A percentile compares a stretch with the other conserved stretches of the same genome.
Evolutionary conservation across 2,329 filamentous ascomycete species (phyloP).

Genomic region (Xylariaceae sp.): DNA sequence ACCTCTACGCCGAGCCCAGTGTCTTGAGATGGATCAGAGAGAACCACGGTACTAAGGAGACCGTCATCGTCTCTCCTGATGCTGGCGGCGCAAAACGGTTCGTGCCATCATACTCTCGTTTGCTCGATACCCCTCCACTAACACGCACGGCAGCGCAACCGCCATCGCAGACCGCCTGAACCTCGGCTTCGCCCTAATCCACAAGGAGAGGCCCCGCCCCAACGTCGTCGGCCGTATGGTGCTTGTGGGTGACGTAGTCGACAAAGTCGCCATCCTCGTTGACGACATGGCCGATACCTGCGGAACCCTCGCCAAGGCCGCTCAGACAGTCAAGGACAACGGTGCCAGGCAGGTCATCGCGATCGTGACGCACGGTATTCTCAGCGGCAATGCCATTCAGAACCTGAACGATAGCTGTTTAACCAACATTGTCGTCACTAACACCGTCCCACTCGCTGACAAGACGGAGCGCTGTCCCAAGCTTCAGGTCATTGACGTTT

Average conservation of each 20-base stretch:
- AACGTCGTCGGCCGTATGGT: slow-evolving; percentile 93
- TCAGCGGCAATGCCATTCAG: slow-evolving; percentile 65
- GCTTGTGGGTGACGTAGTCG: slow-evolving; percentile 88
- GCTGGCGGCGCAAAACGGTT: slow-evolving; percentile 89
- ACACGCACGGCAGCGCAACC: slow-evolving; percentile 58
- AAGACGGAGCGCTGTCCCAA: slow-evolving; percentile 67
- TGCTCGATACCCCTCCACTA: not conserved
- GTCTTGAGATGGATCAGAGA: slow-evolving; percentile 88
- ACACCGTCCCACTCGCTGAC: slow-evolving; percentile 72
- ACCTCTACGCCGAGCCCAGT: slow-evolving; percentile 91
- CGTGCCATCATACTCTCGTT: not conserved
- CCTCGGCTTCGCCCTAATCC: slow-evolving; percentile 87
- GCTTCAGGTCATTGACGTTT: slow-evolving; percentile 75
- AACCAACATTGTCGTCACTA: slow-evolving; percentile 70
- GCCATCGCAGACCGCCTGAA: slow-evolving; percentile 90
- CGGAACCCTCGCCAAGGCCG: slow-evolving; percentile 76
- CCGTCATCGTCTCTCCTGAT: slow-evolving; percentile 91
- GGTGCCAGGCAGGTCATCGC: slow-evolving; percentile 86
- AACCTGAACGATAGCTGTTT: slow-evolving; percentile 67
- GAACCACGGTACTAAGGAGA: slow-evolving; percentile 75
- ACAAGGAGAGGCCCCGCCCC: slow-evolving; percentile 84
- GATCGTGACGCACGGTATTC: slow-evolving; percentile 90
- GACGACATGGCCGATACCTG: slow-evolving; percentile 98
- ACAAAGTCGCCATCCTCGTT: slow-evolving; percentile 91
- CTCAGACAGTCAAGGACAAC: slow-evolving; percentile 80